These are phyloP conservation scores for Zygoascus ofunaensis DNA, from an alignment of 805 yeast species.

Conservation along the genomic window DNA sequence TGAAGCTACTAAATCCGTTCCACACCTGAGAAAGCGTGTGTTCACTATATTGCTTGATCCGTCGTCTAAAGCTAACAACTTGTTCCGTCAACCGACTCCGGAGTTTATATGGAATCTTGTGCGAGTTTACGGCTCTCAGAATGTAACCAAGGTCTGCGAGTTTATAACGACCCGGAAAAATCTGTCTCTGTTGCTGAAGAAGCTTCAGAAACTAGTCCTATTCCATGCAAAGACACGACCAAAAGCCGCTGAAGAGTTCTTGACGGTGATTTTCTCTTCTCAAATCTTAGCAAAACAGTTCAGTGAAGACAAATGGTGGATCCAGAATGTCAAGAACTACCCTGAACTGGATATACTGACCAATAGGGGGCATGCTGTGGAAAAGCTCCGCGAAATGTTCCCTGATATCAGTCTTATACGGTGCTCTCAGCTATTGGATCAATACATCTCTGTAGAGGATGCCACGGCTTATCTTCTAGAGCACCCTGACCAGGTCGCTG, in stretches of 20 bases:
- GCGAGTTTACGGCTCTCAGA: background rate
- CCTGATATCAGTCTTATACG: constrained; percentile 48
- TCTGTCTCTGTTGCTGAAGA: background rate
- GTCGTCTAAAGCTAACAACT: background rate
- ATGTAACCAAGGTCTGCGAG: background rate
- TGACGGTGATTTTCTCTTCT: constrained; percentile 2
- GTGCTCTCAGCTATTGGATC: constrained; percentile 40
- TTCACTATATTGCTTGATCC: background rate
- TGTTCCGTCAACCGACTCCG: constrained; percentile 1
- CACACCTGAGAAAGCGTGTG: background rate
- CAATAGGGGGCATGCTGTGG: constrained; percentile 1
- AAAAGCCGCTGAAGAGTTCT: background rate
- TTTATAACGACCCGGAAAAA: background rate
- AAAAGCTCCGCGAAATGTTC: constrained; percentile 42
- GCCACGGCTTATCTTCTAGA: constrained; percentile 57
- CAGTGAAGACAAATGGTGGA: constrained; percentile 2
- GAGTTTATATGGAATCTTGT: constrained; percentile 1
- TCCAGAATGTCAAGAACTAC: background rate
- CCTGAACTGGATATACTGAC: constrained; percentile 1
- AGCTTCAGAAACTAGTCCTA: constrained; percentile 1
- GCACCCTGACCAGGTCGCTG: constrained; percentile 39
- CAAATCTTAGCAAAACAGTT: background rate
- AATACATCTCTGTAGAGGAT: constrained; percentile 45
- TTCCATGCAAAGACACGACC: background rate
- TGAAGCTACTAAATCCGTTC: background rate